Evolutionary conservation across 306 rosid species (phyloP).

Genomic region (Rosa multiflora): DNA sequence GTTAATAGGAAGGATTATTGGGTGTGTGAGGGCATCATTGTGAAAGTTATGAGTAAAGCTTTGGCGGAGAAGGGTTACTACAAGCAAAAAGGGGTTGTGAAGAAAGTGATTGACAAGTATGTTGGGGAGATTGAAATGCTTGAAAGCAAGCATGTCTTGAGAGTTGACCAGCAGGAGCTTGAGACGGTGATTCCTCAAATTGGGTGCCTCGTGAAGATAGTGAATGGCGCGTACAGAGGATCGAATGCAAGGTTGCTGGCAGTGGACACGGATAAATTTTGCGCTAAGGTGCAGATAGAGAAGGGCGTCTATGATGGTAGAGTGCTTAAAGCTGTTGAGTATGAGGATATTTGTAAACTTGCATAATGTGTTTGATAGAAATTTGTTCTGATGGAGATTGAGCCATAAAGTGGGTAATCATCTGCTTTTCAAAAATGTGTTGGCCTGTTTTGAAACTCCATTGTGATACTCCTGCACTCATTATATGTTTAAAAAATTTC

Average conservation of each 20-base stretch:
- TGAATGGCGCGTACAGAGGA: constrained; percentile 89
- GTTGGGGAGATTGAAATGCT: constrained; percentile 58
- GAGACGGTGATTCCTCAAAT: constrained; percentile 91
- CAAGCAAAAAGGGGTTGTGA: constrained; percentile 77
- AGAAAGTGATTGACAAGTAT: constrained; percentile 75
- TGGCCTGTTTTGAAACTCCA: neutral
- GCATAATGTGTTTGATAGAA: constrained; percentile 30
- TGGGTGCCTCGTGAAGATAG: constrained; percentile 82
- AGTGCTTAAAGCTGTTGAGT: constrained; percentile 75
- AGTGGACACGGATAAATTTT: constrained; percentile 63
- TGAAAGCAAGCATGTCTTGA: constrained; percentile 75
- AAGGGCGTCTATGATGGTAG: constrained; percentile 88
- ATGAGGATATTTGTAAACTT: constrained; percentile 76
- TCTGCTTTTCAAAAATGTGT: neutral
- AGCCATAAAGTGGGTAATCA: neutral
- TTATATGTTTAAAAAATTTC: neutral
- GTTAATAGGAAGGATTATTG: constrained; percentile 83
- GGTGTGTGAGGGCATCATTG: constrained; percentile 72
- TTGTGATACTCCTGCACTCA: neutral
- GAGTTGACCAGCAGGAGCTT: constrained; percentile 84
- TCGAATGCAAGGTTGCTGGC: constrained; percentile 64
- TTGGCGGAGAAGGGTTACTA: constrained; percentile 83
- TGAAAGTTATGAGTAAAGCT: constrained; percentile 86
- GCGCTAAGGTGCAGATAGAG: constrained; percentile 87
- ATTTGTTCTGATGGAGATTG: neutral